A percentile compares a stretch with the other conserved stretches of the same genome.
These are phyloP conservation scores for Pichia sp. DNA, from an alignment of 1,139 yeast species.

Conservation along the genomic window DNA sequence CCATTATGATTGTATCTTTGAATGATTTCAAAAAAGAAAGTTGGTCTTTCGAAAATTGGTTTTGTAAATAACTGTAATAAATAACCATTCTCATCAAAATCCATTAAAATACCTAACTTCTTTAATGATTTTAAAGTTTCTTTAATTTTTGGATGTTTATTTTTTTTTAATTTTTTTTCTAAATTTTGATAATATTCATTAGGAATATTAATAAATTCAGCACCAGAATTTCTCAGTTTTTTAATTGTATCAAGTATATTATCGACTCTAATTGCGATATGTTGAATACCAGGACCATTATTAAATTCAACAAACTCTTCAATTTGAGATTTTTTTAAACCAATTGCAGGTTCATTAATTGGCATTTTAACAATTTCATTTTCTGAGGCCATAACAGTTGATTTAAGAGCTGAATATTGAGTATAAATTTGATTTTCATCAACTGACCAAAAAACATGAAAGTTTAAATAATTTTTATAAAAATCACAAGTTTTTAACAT, in stretches of 20 bases:
- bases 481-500: constrained; percentile 53
- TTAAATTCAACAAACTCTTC: constrained; percentile 75
- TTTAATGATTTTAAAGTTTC: constrained; percentile 41
- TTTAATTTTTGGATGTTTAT: constrained; percentile 37
- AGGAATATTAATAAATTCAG: constrained; percentile 62
- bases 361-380: constrained; percentile 71
- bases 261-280: constrained; percentile 60
- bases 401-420: constrained; percentile 58
- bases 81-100: constrained; percentile 67
- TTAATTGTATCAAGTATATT: constrained; percentile 56
- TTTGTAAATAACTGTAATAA: constrained; percentile 72
- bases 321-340: constrained; percentile 63
- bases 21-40: constrained; percentile 72
- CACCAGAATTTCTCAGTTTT: constrained; percentile 51
- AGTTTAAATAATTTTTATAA: constrained; percentile 61
- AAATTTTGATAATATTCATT: constrained; percentile 49
- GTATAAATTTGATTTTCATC: constrained; percentile 72
- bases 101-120: constrained; percentile 56
- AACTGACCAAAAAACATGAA: constrained; percentile 78
- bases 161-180: constrained; percentile 34
- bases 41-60: constrained; percentile 73
- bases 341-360: constrained; percentile 74
- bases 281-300: constrained; percentile 81
- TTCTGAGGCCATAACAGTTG: constrained; percentile 70
- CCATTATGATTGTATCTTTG: constrained; percentile 78